Conservation (phyloP, 78 protist genomes). For the Dictyostelium citrinum region DNA sequence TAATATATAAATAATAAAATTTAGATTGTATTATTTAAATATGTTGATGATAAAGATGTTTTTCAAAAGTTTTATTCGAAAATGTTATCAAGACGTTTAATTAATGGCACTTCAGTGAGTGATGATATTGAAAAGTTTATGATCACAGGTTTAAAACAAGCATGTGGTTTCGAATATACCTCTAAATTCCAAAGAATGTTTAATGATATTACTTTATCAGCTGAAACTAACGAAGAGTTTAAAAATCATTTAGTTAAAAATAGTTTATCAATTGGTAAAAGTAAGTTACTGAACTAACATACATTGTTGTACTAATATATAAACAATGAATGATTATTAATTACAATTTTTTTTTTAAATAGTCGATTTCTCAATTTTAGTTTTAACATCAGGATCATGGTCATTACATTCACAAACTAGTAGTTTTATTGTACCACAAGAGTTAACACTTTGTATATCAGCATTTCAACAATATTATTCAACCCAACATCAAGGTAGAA, state of each 20-base stretch:
- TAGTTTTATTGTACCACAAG: constrained; percentile 81
- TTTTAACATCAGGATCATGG: constrained; percentile 90
- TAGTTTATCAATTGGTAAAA: constrained; percentile 31
- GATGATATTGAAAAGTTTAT: constrained; percentile 83
- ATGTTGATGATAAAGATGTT: constrained; percentile 89
- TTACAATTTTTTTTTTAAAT: no score
- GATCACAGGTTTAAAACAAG: constrained; percentile 83
- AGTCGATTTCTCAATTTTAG: constrained; percentile 84
- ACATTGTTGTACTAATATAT: no score
- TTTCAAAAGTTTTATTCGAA: constrained; percentile 87
- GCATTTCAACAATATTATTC: constrained; percentile 72
- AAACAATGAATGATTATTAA: no score
- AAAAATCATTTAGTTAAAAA: not conserved
- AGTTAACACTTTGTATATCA: constrained; percentile 65
- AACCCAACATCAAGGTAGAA: constrained; percentile 82
- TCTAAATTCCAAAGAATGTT: constrained; percentile 85
- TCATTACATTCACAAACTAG: constrained; percentile 83
- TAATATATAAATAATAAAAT: no score
- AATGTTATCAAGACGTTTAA: constrained; percentile 78
- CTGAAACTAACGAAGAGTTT: constrained; percentile 82
- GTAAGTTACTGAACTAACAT: no score
- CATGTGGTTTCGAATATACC: constrained; percentile 86
- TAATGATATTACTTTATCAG: constrained; percentile 77
- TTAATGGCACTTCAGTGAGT: constrained; percentile 79
- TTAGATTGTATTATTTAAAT: constrained; percentile 82